Conservation (phyloP, 345 rosid species). For the Populus simonii region DNA sequence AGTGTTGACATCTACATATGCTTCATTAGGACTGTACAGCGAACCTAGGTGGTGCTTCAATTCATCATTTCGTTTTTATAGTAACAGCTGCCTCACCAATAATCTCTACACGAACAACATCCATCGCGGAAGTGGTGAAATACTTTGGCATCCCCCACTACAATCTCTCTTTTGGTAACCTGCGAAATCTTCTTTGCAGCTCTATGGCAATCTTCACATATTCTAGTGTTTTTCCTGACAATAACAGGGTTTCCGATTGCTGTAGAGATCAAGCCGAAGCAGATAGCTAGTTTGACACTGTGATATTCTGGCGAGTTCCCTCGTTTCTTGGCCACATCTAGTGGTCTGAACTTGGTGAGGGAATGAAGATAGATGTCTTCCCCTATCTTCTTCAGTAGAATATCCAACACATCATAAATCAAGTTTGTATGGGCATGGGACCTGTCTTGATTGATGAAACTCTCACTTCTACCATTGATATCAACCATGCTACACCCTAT, state of each 20-base stretch:
- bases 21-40: not conserved
- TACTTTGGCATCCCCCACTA: slow-evolving; percentile 50
- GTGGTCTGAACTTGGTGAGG: slow-evolving; percentile 38
- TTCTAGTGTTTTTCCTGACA: slow-evolving; percentile 60
- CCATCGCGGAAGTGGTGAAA: slow-evolving; percentile 69
- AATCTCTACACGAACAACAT: slow-evolving; percentile 46
- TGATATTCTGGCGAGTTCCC: slow-evolving; percentile 44
- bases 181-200: slow-evolving; percentile 50
- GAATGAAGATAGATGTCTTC: slow-evolving; percentile 34
- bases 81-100: slow-evolving; percentile 35
- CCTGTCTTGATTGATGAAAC: slow-evolving; percentile 51
- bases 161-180: slow-evolving; percentile 47
- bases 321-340: slow-evolving; percentile 27
- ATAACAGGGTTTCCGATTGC: slow-evolving; percentile 41
- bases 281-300: slow-evolving; percentile 54
- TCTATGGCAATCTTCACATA: slow-evolving; percentile 63
- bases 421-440: slow-evolving; percentile 29
- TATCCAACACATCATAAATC: slow-evolving; percentile 49
- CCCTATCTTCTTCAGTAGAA: slow-evolving; percentile 39
- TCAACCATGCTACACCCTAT: slow-evolving; percentile 40
- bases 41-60: not conserved
- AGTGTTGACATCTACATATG: too few species aligned
- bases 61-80: not conserved
- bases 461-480: slow-evolving; percentile 31
- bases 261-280: slow-evolving; percentile 59